Evolutionary conservation across 805 yeast genomes (phyloP).

Genomic region (Starmerella roubikii): DNA sequence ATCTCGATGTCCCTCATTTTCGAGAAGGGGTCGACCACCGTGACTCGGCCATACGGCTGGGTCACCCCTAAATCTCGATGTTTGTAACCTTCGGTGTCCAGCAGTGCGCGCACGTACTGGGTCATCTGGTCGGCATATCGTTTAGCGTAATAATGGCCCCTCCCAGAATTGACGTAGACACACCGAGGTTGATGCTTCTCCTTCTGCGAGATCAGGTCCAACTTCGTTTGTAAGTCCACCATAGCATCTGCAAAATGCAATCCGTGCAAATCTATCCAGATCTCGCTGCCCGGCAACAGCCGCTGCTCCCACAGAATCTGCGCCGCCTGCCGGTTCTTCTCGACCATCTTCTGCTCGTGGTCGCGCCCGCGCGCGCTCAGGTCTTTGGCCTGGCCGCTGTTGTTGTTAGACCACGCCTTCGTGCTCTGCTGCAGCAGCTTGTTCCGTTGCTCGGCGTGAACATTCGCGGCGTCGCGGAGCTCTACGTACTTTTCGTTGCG

Average conservation of each 20-base stretch:
- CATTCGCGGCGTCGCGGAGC: conserved; percentile 20
- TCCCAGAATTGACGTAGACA: conserved; percentile 25
- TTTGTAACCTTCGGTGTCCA: conserved; percentile 30
- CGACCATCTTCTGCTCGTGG: conserved; percentile 23
- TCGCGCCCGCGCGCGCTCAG: conserved; percentile 25
- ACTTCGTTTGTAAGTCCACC: conserved; percentile 21
- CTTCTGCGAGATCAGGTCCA: conserved; percentile 18
- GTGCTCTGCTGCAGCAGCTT: conserved; percentile 27
- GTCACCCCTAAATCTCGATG: conserved; percentile 28
- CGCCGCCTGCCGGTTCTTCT: conserved; percentile 20
- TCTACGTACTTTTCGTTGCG: conserved; percentile 20
- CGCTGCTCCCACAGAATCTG: conserved; percentile 21
- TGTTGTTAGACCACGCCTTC: conserved; percentile 23
- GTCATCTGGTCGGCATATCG: conserved; percentile 23
- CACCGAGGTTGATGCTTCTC: conserved; percentile 21
- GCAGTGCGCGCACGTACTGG: conserved; percentile 22
- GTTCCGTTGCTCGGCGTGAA: conserved; percentile 24
- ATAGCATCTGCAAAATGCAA: conserved; percentile 26
- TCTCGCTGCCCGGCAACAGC: conserved; percentile 19
- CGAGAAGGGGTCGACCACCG: conserved; percentile 31
- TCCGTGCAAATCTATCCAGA: conserved; percentile 27
- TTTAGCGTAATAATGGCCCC: conserved; percentile 23
- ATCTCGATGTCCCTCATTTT: neutral
- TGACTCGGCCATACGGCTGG: conserved; percentile 27
- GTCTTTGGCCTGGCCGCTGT: conserved; percentile 23